A percentile compares a stretch with the other conserved stretches of the same genome.
These are phyloP conservation scores for Aegilops tauschii DNA, from an alignment of 176 grass and related monocot species.

Conservation along the genomic window DNA sequence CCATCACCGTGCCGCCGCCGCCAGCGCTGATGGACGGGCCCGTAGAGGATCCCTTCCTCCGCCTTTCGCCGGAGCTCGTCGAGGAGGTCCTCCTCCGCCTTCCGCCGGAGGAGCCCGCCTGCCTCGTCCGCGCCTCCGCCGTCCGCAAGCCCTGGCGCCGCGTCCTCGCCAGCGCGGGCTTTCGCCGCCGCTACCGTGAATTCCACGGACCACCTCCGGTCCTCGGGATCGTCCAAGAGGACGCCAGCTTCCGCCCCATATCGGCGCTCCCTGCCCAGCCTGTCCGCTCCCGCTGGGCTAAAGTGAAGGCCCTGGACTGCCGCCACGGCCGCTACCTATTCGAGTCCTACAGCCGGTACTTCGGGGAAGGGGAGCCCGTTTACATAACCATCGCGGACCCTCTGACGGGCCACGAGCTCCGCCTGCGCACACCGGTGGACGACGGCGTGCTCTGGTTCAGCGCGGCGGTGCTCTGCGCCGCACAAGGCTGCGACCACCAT, in stretches of 20 bases:
- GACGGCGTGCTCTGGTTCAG: background rate
- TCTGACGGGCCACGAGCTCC: background rate
- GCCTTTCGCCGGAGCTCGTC: background rate
- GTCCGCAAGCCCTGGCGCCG: background rate
- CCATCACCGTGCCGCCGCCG: background rate
- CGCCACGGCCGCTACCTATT: background rate
- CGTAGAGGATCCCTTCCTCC: background rate
- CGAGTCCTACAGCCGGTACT: background rate
- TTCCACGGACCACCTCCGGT: conserved; percentile 10
- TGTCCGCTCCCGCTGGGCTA: background rate
- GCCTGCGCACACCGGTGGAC: background rate
- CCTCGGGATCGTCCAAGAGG: background rate
- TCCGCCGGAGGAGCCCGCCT: background rate
- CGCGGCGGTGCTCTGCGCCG: background rate
- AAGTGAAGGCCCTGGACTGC: background rate
- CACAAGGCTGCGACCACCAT: background rate
- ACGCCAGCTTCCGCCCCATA: background rate
- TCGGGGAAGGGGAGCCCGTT: background rate
- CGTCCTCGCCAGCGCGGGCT: background rate
- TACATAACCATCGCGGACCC: background rate
- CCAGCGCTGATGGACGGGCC: background rate
- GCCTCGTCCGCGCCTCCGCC: conserved; percentile 3
- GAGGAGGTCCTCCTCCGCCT: background rate
- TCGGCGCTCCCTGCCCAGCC: background rate
- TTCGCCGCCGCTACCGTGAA: conserved; percentile 13